phyloP scores from a whole-genome alignment of 148 eudicot species.

The Polygonum aviculare region DNA sequence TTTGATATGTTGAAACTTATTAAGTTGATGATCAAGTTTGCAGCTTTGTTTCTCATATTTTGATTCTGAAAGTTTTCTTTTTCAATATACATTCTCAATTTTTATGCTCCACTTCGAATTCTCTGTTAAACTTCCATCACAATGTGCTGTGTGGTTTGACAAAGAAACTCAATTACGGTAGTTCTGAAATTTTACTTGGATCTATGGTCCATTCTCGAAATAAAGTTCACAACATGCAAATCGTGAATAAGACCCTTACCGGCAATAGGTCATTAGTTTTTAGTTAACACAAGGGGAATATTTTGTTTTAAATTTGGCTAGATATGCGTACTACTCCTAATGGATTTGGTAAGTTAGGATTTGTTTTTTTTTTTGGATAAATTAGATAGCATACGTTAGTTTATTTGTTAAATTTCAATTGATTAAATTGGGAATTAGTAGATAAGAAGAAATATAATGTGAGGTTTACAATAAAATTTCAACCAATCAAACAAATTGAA shows the following conservation, averaged over 20 bases:
- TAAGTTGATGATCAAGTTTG: neutral
- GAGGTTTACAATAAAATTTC: too few relatives aligned
- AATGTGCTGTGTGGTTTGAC: neutral
- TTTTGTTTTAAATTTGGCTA: too few relatives aligned
- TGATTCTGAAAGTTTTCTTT: neutral
- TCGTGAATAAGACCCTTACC: neutral
- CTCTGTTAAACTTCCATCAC: neutral
- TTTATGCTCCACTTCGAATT: neutral
- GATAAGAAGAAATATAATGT: too few relatives aligned
- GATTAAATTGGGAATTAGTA: too few relatives aligned
- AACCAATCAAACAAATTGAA: too few relatives aligned
- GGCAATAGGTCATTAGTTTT: neutral
- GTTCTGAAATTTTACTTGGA: neutral
- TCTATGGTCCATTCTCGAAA: neutral
- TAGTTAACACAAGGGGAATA: neutral
- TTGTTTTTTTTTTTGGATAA: too few relatives aligned
- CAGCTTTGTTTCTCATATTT: neutral
- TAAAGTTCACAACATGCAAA: neutral
- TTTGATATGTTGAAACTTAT: neutral
- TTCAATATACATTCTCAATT: neutral
- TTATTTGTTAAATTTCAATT: too few relatives aligned
- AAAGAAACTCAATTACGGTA: neutral
- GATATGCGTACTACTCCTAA: too few relatives aligned
- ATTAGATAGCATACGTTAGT: too few relatives aligned
- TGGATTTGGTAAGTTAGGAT: too few relatives aligned